Percentiles rank a stretch among this genome's conserved stretches.
Conservation (phyloP, 768 basidiomycete genomes). For the Lactifluus piperatus region DNA sequence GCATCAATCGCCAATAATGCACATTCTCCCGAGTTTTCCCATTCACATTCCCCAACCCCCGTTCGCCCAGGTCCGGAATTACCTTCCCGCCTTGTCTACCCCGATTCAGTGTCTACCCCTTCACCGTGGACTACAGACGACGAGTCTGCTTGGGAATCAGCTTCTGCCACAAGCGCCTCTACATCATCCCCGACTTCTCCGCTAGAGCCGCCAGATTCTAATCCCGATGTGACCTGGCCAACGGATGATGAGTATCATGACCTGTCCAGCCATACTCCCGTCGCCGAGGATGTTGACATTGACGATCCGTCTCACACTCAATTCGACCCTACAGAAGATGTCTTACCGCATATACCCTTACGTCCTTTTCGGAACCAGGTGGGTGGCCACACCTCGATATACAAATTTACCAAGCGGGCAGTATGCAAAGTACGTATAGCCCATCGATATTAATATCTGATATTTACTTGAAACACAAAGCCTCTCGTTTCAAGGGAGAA, state of each 20-base stretch:
- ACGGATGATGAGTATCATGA: conserved; percentile 29
- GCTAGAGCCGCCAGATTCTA: conserved; percentile 26
- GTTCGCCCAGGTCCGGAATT: conserved; percentile 26
- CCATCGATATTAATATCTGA: background rate
- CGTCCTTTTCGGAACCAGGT: conserved; percentile 97
- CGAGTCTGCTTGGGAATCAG: conserved; percentile 69
- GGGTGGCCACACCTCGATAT: conserved; percentile 94
- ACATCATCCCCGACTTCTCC: conserved; percentile 39
- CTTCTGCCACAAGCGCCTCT: conserved; percentile 55
- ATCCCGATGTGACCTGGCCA: conserved; percentile 24
- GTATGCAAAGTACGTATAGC: conserved; percentile 84
- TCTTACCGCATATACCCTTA: conserved; percentile 81
- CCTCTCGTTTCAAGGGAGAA: conserved; percentile 96
- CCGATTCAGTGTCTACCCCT: conserved; percentile 24
- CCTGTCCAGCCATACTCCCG: conserved; percentile 2
- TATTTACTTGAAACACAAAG: conserved; percentile 32
- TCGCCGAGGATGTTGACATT: conserved; percentile 16
- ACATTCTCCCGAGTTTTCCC: conserved; percentile 15
- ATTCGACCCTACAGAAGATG: conserved; percentile 41
- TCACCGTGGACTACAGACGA: conserved; percentile 74
- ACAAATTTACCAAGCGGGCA: conserved; percentile 94
- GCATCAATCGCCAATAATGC: conserved; percentile 8
- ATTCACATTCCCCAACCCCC: conserved; percentile 35
- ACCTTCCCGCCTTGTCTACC: conserved; percentile 17
- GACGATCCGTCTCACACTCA: conserved; percentile 33